These are phyloP conservation scores for Akanthomyces lecanii DNA, from an alignment of 2,329 filamentous ascomycete species.

Conservation along the genomic window DNA sequence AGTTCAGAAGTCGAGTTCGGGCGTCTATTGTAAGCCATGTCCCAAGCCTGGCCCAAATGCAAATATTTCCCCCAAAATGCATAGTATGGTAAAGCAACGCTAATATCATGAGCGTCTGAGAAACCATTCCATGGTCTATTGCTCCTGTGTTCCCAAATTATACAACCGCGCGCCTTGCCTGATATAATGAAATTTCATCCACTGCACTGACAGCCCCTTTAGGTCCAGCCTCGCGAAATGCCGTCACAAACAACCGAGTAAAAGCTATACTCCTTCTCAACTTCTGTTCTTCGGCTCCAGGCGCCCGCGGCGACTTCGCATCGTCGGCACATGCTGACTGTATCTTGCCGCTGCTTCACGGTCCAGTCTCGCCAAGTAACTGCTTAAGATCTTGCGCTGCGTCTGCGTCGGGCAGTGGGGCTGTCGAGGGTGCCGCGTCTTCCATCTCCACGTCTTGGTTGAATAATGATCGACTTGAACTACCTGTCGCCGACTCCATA, in stretches of 20 bases:
- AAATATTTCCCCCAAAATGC: slow-evolving; percentile 6
- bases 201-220: not conserved
- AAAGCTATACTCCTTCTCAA: not conserved
- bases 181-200: not conserved
- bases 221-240: slow-evolving; percentile 6
- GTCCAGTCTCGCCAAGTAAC: not conserved
- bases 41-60: slow-evolving; percentile 4
- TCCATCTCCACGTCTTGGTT: slow-evolving; percentile 52
- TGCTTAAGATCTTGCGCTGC: not conserved
- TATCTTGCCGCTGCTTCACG: not conserved
- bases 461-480: slow-evolving; percentile 31
- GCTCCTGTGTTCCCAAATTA: slow-evolving; percentile 1
- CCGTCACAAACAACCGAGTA: slow-evolving; percentile 29
- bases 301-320: slow-evolving; percentile 20
- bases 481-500: slow-evolving; percentile 26
- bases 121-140: not conserved
- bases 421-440: slow-evolving; percentile 53
- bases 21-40: not conserved
- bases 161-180: slow-evolving; percentile 6
- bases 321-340: not conserved
- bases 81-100: slow-evolving; percentile 9
- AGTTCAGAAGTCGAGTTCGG: not conserved
- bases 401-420: slow-evolving; percentile 39
- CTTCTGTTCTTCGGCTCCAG: not conserved
- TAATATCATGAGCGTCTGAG: slow-evolving; percentile 13